Evolutionary conservation across 768 basidiomycete species (phyloP).

Genomic region (Mycena leptocephala): DNA sequence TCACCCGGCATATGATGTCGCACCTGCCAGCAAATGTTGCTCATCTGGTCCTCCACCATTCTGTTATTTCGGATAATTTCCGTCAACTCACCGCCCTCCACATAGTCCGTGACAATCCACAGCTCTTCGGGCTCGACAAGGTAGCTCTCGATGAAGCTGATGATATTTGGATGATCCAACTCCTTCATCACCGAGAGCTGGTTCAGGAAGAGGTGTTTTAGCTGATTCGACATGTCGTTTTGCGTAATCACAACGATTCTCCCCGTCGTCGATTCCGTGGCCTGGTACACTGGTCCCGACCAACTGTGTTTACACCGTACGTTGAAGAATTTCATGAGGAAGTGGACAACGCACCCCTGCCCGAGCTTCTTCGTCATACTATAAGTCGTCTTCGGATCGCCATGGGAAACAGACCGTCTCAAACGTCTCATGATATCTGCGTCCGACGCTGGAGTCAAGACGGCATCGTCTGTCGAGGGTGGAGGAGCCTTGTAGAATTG

Average conservation of each 20-base stretch:
- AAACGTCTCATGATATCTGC: slow-evolving; percentile 92
- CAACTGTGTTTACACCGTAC: slow-evolving; percentile 11
- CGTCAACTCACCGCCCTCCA: slow-evolving; percentile 97
- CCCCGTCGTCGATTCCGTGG: slow-evolving; percentile 87
- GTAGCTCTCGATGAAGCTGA: slow-evolving; percentile 95
- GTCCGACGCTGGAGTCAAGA: not conserved
- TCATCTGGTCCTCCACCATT: slow-evolving; percentile 95
- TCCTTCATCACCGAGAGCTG: slow-evolving; percentile 99
- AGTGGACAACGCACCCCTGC: slow-evolving; percentile 82
- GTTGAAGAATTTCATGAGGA: not conserved
- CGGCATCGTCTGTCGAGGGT: not conserved
- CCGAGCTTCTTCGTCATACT: slow-evolving; percentile 99
- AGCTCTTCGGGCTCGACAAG: slow-evolving; percentile 90
- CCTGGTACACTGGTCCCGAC: slow-evolving; percentile 98
- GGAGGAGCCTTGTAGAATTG: not conserved
- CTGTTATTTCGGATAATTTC: slow-evolving; percentile 99
- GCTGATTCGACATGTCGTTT: slow-evolving; percentile 97
- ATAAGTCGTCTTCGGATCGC: slow-evolving; percentile 94
- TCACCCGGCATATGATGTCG: slow-evolving; percentile 37
- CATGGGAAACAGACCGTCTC: slow-evolving; percentile 85
- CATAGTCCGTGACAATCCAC: slow-evolving; percentile 99
- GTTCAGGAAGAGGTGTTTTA: slow-evolving; percentile 97
- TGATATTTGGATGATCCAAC: slow-evolving; percentile 96
- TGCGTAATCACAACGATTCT: slow-evolving; percentile 97
- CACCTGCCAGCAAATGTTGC: slow-evolving; percentile 93